Evolutionary conservation across 2,329 filamentous ascomycete genomes (phyloP).

Genomic region (Exophiala calicioides): DNA sequence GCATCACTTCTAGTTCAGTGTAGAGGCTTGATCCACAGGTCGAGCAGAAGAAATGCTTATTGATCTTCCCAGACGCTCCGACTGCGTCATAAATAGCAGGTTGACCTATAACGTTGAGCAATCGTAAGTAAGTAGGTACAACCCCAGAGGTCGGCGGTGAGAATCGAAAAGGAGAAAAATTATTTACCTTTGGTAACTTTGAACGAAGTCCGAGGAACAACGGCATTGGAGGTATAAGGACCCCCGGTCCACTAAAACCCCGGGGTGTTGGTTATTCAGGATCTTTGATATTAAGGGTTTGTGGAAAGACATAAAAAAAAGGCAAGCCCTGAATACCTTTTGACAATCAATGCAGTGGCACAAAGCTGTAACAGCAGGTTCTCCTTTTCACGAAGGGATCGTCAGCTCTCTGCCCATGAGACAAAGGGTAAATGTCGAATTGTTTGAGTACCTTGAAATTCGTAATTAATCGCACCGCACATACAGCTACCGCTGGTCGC

Average conservation of each 20-base stretch:
- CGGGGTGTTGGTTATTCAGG: too few species aligned
- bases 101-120: constrained; percentile 22
- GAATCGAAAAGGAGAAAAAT: too few species aligned
- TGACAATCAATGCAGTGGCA: constrained; percentile 59
- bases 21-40: constrained; percentile 55
- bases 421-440: neutral
- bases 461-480: constrained; percentile 36
- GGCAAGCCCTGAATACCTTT: too few species aligned
- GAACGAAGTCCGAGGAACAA: constrained; percentile 52
- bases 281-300: too few species aligned
- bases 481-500: constrained; percentile 38
- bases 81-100: constrained; percentile 52
- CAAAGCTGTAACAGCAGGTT: constrained; percentile 47
- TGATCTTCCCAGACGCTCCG: constrained; percentile 55
- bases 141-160: too few species aligned
- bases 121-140: too few species aligned
- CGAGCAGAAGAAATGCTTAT: constrained; percentile 58
- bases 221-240: constrained; percentile 55
- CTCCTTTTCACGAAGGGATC: constrained; percentile 41
- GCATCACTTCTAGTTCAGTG: constrained; percentile 56
- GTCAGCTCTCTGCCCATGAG: neutral
- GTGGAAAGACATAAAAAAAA: too few species aligned
- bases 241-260: constrained; percentile 51
- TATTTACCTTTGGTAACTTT: constrained; percentile 50
- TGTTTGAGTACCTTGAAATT: constrained; percentile 32